Evolutionary conservation across 768 basidiomycete species (phyloP).

Genomic region (Russula griseocarnosa): DNA sequence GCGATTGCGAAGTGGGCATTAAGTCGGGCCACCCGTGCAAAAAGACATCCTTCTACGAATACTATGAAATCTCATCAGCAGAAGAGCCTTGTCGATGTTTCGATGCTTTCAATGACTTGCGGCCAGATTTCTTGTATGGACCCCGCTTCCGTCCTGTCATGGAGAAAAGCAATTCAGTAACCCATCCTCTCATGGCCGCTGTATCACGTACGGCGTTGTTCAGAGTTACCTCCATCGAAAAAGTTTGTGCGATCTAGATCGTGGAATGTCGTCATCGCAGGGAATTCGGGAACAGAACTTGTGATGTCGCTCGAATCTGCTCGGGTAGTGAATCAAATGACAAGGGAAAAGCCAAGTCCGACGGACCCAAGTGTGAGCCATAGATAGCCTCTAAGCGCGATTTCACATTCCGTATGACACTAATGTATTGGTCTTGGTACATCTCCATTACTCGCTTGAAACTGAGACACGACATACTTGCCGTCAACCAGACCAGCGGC

Average conservation of each 20-base stretch:
- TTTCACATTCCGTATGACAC: constrained; percentile 21
- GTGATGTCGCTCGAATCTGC: constrained; percentile 11
- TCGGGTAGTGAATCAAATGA: background rate
- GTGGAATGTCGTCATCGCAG: constrained; percentile 7
- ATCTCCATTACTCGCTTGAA: background rate
- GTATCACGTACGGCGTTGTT: constrained; percentile 3
- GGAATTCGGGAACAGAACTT: background rate
- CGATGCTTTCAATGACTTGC: background rate
- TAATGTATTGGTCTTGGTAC: background rate
- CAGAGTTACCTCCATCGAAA: constrained; percentile 4
- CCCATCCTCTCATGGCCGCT: background rate
- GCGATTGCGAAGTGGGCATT: background rate
- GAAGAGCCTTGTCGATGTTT: background rate
- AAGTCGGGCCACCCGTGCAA: background rate
- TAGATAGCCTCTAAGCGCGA: constrained; percentile 24
- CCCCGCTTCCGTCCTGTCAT: constrained; percentile 5
- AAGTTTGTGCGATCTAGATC: constrained; percentile 15
- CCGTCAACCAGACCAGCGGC: constrained; percentile 38
- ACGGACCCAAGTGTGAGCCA: constrained; percentile 16
- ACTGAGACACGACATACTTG: constrained; percentile 29
- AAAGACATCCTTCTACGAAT: background rate
- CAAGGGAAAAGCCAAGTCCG: background rate
- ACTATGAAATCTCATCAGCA: background rate
- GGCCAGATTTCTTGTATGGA: constrained; percentile 12
- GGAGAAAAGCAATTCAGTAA: background rate